Evolutionary conservation across 2,329 filamentous ascomycete species (phyloP).

Genomic region (Seiridium unicorne): DNA sequence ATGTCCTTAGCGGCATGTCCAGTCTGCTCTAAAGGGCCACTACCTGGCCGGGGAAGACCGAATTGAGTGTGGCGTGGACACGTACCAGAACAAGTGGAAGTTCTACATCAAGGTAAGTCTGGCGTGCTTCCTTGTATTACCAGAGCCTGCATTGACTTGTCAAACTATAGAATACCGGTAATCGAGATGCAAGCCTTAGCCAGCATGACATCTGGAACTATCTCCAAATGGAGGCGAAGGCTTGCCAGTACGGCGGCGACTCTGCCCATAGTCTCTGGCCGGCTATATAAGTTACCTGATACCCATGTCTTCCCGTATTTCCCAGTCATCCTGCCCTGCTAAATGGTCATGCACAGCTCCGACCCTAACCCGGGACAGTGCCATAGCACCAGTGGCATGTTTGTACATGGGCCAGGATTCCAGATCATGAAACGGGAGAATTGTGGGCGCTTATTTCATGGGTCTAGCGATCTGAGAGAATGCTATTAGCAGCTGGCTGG

Average conservation of each 20-base stretch:
- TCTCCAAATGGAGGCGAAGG: neutral
- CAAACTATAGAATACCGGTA: neutral
- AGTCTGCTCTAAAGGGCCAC: neutral
- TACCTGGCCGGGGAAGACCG: neutral
- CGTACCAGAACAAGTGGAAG: neutral
- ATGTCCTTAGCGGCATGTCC: neutral
- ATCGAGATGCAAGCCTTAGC: neutral
- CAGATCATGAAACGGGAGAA: too few relatives aligned
- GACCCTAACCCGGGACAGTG: neutral
- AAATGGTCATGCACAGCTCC: conserved; percentile 3
- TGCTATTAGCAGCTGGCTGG: too few relatives aligned
- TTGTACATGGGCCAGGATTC: too few relatives aligned
- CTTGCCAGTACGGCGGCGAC: neutral
- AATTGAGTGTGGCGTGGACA: neutral
- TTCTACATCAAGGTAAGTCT: conserved; percentile 20
- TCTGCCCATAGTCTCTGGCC: neutral
- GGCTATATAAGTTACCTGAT: neutral
- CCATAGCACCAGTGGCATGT: too few relatives aligned
- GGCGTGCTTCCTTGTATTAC: neutral
- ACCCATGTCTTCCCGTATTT: neutral
- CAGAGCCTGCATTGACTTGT: neutral
- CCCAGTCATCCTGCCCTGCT: neutral
- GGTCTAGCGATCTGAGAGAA: too few relatives aligned
- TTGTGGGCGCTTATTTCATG: too few relatives aligned
- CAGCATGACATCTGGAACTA: neutral